These are phyloP conservation scores for Trichoderma sp. DNA, from an alignment of 2,329 filamentous ascomycete species.

Conservation along the genomic window DNA sequence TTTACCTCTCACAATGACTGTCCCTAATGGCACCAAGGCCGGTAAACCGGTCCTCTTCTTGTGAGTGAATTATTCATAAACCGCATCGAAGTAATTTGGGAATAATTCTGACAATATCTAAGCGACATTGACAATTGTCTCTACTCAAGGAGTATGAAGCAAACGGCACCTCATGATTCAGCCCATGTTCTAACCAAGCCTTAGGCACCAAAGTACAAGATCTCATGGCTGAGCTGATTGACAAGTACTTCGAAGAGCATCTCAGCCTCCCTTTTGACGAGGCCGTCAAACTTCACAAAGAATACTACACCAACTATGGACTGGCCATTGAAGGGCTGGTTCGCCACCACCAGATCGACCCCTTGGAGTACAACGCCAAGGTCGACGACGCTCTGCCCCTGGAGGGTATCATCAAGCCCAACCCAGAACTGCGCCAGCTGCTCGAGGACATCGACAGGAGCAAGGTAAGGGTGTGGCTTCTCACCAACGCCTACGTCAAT, in stretches of 20 bases:
- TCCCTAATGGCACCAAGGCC: constrained; percentile 41
- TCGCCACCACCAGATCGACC: constrained; percentile 91
- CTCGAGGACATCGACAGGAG: constrained; percentile 80
- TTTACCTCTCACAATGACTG: constrained; percentile 36
- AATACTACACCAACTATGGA: constrained; percentile 95
- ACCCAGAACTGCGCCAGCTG: constrained; percentile 72
- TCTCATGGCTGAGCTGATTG: constrained; percentile 84
- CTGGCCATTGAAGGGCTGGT: constrained; percentile 96
- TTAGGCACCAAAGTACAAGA: constrained; percentile 79
- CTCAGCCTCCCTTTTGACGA: constrained; percentile 75
- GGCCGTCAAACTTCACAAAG: constrained; percentile 81
- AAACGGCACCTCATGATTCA: constrained; percentile 13
- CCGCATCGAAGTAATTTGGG: neutral
- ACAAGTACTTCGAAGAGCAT: constrained; percentile 66
- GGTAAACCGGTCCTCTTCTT: constrained; percentile 51
- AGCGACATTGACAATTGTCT: constrained; percentile 99
- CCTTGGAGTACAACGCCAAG: constrained; percentile 89
- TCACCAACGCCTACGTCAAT: constrained; percentile 94
- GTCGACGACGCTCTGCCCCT: constrained; percentile 94
- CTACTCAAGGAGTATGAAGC: constrained; percentile 76
- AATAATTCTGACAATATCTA: constrained; percentile 37
- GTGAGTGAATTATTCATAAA: constrained; percentile 35
- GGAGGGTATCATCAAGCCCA: constrained; percentile 79
- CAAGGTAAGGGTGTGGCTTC: constrained; percentile 89
- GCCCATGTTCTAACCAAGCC: constrained; percentile 11